Percentiles rank a stretch among this genome's conserved stretches.
These are phyloP conservation scores for Prunus davidiana DNA, from an alignment of 306 rosid species.

Conservation along the genomic window DNA sequence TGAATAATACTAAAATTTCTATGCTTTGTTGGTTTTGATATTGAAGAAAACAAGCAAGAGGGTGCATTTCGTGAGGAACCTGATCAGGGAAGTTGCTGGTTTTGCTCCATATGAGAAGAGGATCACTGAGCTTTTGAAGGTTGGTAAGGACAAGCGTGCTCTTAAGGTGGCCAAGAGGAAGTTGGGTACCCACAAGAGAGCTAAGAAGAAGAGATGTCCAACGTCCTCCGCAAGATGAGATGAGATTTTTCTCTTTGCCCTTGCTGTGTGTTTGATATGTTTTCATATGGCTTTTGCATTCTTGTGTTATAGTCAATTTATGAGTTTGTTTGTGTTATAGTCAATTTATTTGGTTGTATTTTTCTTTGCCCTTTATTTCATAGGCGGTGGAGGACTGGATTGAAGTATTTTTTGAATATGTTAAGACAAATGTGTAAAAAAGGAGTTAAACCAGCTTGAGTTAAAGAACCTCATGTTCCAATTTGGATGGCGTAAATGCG, in stretches of 20 bases:
- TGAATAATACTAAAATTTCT: not conserved
- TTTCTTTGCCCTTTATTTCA: too few relatives aligned
- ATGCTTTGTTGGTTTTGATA: not conserved
- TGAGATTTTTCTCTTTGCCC: not conserved
- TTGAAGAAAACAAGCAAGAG: slow-evolving; percentile 72
- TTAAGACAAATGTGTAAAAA: not conserved
- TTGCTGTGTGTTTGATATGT: not conserved
- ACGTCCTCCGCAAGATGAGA: slow-evolving; percentile 75
- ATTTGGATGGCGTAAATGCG: not conserved
- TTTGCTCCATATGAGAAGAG: slow-evolving; percentile 84
- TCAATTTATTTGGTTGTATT: too few relatives aligned
- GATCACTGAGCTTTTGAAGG: slow-evolving; percentile 74
- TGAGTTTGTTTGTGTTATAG: too few relatives aligned
- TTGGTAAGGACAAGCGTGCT: slow-evolving; percentile 77
- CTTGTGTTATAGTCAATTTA: not conserved
- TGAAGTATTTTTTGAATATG: not conserved
- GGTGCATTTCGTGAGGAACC: slow-evolving; percentile 66
- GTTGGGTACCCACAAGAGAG: slow-evolving; percentile 79
- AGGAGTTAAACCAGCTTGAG: too few relatives aligned
- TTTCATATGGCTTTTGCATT: not conserved
- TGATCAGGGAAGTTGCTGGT: slow-evolving; percentile 67
- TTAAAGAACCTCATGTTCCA: not conserved
- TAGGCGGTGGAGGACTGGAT: too few relatives aligned
- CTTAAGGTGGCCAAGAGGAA: slow-evolving; percentile 70
- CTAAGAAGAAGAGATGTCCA: slow-evolving; percentile 82